phyloP scores from a whole-genome alignment of 1,139 yeast genomes.

The Candida anutae region DNA sequence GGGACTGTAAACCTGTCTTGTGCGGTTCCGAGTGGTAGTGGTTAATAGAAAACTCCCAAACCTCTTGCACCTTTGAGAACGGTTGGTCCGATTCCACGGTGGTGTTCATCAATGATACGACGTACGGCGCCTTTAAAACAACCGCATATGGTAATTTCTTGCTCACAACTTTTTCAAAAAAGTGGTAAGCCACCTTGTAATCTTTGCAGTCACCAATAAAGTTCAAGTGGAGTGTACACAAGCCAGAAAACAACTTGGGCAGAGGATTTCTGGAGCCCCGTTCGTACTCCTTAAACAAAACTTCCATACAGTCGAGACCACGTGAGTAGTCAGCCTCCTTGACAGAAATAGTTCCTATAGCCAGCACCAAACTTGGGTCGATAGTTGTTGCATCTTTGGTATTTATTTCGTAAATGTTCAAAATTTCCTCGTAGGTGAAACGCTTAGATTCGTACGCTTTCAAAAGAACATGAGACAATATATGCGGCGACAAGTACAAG shows the following conservation, averaged over 20 bases:
- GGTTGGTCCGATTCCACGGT: conserved; percentile 52
- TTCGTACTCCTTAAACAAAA: conserved; percentile 24
- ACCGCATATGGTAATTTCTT: conserved; percentile 66
- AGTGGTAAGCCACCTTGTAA: conserved; percentile 59
- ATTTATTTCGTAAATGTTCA: conserved; percentile 30
- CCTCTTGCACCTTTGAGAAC: conserved; percentile 48
- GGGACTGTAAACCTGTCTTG: conserved; percentile 33
- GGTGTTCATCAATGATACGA: conserved; percentile 58
- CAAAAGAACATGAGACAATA: conserved; percentile 67
- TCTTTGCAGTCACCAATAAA: conserved; percentile 81
- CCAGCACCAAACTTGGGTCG: conserved; percentile 22
- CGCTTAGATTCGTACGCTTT: conserved; percentile 57
- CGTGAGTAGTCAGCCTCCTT: conserved; percentile 31
- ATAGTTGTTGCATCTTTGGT: conserved; percentile 14
- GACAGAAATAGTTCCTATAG: conserved; percentile 37
- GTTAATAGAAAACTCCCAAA: conserved; percentile 58
- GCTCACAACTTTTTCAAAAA: conserved; percentile 64
- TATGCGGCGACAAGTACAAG: conserved; percentile 38
- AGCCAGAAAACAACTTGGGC: too few relatives aligned
- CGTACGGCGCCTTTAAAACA: conserved; percentile 67
- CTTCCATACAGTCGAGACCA: conserved; percentile 35
- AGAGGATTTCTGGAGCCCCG: conserved; percentile 11
- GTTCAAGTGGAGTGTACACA: conserved; percentile 60
- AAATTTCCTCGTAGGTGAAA: conserved; percentile 50
- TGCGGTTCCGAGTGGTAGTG: conserved; percentile 42